Base-by-base conservation (phyloP, 176 grass and related monocot species). In the Oryza meyeriana region DNA sequence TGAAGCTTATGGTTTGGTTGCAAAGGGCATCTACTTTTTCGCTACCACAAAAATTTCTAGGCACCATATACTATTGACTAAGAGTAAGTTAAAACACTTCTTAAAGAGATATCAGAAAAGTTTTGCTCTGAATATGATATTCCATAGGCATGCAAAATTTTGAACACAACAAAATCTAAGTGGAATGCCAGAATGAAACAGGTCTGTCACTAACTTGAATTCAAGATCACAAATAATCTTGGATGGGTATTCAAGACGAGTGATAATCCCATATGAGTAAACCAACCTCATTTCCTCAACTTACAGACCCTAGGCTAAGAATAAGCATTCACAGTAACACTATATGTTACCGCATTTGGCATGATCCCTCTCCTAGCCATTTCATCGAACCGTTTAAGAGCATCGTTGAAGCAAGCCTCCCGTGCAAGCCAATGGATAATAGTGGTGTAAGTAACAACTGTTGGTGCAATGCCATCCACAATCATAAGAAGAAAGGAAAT, bases 211-310 rank as follows among this genome's bases (percentile, higher is more conserved):
- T 26, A 61, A 28, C 41, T 75, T 4, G n/a, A 74, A 17, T 25
- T 42, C 22, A 44, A 74, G 29, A 77, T 32, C 58, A 8, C 61
- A 84, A 47, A 26, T 32, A n/a, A 72, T 18, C 26, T 72, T 42
- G 63, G 42, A 86, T 59, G 55, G n/a, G 22, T 11, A 30, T 18
- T 33, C 22, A 59, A 74, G n/a, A 77, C 25, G 41, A 12, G 32
- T 77, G 42, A 25, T 33, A 45, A 58, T 18, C 26, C 58, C 35
- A 52, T 34, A 86, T 78, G 58, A 66, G 26, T 66, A 52, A 82
- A 83, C 83, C 9, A 68, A 91, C 92, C 86, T 92, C 82, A 88
- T 83, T 81, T 67, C 14, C 72, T 74, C 68, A 95, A 85, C 82
- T 85, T 84, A 35, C 83, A 90, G 5, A 62, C 61, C 76, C 34